Conservation (phyloP, 2,329 filamentous ascomycete genomes). For the Aspergillus tanneri region DNA sequence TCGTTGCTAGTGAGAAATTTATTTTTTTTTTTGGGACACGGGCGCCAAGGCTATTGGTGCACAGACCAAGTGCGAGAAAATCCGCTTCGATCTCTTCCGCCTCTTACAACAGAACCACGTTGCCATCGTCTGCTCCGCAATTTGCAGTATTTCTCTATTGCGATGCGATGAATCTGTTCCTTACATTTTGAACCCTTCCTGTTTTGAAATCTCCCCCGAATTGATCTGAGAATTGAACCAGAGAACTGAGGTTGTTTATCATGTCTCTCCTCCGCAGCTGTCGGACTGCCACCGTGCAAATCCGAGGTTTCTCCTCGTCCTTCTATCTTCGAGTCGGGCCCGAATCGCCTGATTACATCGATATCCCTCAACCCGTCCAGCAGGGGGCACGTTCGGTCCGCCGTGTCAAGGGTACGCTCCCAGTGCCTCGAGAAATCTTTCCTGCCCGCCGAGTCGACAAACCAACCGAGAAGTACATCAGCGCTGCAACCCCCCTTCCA, state of each 20-base stretch:
- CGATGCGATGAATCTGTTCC: constrained; percentile 1
- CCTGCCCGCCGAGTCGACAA: constrained; percentile 61
- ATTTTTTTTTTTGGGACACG: constrained; percentile 34
- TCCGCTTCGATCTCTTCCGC: constrained; percentile 37
- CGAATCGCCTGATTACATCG: constrained; percentile 84
- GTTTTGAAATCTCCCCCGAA: too few species aligned
- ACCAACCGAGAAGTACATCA: constrained; percentile 60
- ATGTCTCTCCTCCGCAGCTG: constrained; percentile 42
- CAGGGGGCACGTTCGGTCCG: constrained; percentile 54
- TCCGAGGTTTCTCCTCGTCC: constrained; percentile 42
- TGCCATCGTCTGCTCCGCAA: constrained; percentile 18
- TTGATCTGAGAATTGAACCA: too few species aligned
- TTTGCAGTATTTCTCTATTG: constrained; percentile 8
- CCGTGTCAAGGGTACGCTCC: constrained; percentile 72
- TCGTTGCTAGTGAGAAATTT: constrained; percentile 18
- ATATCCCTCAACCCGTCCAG: constrained; percentile 75
- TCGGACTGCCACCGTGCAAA: constrained; percentile 38
- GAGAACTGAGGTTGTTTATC: constrained; percentile 11
- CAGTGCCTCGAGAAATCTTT: constrained; percentile 80
- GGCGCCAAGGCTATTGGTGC: constrained; percentile 36
- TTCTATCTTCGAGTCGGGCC: constrained; percentile 52
- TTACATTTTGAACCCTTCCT: not conserved
- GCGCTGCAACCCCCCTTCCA: constrained; percentile 58
- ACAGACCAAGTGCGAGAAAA: constrained; percentile 39
- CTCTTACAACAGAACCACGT: constrained; percentile 21